Base-by-base conservation (phyloP, 1,139 yeast species). In the Yamadazyma triangularis region DNA sequence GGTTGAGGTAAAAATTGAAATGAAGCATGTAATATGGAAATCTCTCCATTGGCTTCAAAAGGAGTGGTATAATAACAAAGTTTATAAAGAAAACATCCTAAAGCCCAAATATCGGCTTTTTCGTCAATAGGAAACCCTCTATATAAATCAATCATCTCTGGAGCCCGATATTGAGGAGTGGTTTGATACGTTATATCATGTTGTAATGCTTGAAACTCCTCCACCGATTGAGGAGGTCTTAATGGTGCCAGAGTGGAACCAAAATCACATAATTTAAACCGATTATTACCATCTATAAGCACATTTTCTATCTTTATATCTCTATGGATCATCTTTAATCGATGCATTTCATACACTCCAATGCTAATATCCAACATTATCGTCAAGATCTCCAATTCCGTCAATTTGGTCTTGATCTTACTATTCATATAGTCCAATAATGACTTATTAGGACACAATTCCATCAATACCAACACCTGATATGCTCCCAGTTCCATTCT, bases 301-400 rank as follows among this genome's bases (percentile, higher is more conserved):
- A 83, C 89, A 50, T 83, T 83, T 50, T 83, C 93, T 42, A 83
- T 82, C 56, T 83, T 84, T 47, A 91, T 81, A 59, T 91, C 99
- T 32, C 91, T 62, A 51, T 84, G 94, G 28, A 83, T 67, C 50
- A 83, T 56, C 30, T 70, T 63, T 36, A 73, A 45, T 15, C 69
- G 66, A 53, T 84, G 94, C 89, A 83, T 80, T 38, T 79, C 82
- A 26, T 76, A 79, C 19, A 83, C 70, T 11, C 84, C 93, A 37
- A 77, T 63, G 4, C 78, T 60, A 7, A 82, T 74, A 44, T 83
- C 88, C 31, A 67, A 62, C 81, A 81, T 73, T 24, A 83, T 82
- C 42, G 67, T 72, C 36, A 81, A 53, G 15, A 84, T 77, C 47
- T 83, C 88, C 4, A 56, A 54, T 43, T 79, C 86, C 3, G 70